These are phyloP conservation scores for Aphanocladium album DNA, from an alignment of 2,329 filamentous ascomycete species.

Conservation along the genomic window DNA sequence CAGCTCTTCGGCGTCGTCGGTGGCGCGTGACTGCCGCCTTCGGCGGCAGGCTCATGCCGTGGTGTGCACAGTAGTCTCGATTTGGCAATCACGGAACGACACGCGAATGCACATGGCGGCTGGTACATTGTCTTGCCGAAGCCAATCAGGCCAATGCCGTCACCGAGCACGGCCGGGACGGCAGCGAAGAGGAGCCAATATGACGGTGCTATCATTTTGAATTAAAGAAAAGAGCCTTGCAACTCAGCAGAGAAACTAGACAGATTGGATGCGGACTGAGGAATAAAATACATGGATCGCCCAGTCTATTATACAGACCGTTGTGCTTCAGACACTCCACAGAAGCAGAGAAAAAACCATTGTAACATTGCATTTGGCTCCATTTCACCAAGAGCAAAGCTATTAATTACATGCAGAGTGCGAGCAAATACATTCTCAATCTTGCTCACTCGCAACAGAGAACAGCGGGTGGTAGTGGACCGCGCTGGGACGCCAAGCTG, in stretches of 20 bases:
- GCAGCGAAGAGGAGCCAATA: neutral
- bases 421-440: constrained; percentile 5
- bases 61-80: constrained; percentile 28
- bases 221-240: neutral
- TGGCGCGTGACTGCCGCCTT: constrained; percentile 22
- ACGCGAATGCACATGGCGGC: constrained; percentile 31
- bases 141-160: constrained; percentile 28
- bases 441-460: neutral
- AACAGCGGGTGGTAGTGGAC: neutral
- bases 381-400: neutral
- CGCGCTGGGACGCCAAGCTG: neutral
- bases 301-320: neutral
- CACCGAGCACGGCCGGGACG: constrained; percentile 5
- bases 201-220: neutral
- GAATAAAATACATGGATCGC: neutral
- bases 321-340: neutral
- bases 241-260: neutral
- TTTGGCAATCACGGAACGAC: constrained; percentile 24
- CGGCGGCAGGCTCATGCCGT: constrained; percentile 14
- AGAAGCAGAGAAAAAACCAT: neutral
- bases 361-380: neutral
- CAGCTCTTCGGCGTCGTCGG: constrained; percentile 23
- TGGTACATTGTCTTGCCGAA: constrained; percentile 32
- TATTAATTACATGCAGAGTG: neutral
- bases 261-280: neutral